These are phyloP conservation scores for Davidsoniella eucalypti DNA, from an alignment of 2,329 filamentous ascomycete species.

Conservation along the genomic window DNA sequence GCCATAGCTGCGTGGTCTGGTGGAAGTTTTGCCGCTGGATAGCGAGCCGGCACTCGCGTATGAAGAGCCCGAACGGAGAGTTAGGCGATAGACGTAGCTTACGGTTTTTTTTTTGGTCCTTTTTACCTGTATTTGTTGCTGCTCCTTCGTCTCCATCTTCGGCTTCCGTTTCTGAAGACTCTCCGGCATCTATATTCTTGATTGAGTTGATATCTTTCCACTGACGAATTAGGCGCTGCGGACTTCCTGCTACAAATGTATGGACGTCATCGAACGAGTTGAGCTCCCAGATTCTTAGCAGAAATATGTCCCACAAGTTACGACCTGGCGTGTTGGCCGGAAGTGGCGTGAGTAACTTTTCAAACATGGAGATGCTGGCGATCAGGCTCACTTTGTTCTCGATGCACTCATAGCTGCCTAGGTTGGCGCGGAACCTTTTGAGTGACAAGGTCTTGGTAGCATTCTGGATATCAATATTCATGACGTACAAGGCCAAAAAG, in stretches of 20 bases:
- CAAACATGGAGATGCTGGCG: constrained; percentile 40
- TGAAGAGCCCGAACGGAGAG: constrained; percentile 67
- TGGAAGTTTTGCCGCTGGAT: constrained; percentile 67
- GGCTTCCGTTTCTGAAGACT: not conserved
- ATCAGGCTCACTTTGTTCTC: constrained; percentile 35
- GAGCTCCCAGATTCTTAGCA: constrained; percentile 68
- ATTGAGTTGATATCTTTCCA: constrained; percentile 2
- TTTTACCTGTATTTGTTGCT: constrained; percentile 19
- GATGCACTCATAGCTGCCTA: constrained; percentile 16
- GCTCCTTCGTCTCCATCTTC: constrained; percentile 12
- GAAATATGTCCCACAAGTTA: constrained; percentile 74
- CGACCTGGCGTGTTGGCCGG: constrained; percentile 48
- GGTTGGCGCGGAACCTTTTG: constrained; percentile 12
- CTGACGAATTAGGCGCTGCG: constrained; percentile 1
- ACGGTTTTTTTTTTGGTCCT: constrained; percentile 23
- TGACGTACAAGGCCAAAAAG: constrained; percentile 58
- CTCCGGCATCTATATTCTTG: not conserved
- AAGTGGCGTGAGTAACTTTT: constrained; percentile 36
- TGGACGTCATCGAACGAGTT: constrained; percentile 70
- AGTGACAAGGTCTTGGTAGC: constrained; percentile 17
- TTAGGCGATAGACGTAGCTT: constrained; percentile 50
- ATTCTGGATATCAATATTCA: constrained; percentile 24
- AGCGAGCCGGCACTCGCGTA: constrained; percentile 62
- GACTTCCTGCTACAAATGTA: constrained; percentile 44
- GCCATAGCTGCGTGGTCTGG: constrained; percentile 65